phyloP scores from a whole-genome alignment of 2,329 filamentous ascomycete species.

The Nemania sp. region DNA sequence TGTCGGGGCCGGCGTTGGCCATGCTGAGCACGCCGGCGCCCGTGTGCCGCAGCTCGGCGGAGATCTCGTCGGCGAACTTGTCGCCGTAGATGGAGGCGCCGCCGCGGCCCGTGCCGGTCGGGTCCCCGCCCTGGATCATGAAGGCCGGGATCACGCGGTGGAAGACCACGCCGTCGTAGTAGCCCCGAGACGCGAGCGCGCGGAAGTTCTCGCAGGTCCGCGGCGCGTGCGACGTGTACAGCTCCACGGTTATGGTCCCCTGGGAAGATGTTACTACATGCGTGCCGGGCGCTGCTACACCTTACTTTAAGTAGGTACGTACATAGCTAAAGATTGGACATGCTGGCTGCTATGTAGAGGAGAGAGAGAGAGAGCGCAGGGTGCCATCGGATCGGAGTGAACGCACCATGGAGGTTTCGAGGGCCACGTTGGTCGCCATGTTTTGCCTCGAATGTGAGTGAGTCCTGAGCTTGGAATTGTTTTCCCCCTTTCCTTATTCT shows the following conservation, averaged over 20 bases:
- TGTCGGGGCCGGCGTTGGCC: constrained; percentile 92
- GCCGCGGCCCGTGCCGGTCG: constrained; percentile 89
- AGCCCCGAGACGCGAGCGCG: constrained; percentile 77
- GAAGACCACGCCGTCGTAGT: constrained; percentile 86
- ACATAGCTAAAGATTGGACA: too few relatives aligned
- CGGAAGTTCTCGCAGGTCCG: constrained; percentile 88
- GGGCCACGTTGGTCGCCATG: constrained; percentile 75
- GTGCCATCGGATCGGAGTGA: neutral
- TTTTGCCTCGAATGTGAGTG: constrained; percentile 42
- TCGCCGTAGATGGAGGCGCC: constrained; percentile 89
- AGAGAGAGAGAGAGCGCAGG: neutral
- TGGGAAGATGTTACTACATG: constrained; percentile 43
- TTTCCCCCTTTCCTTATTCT: neutral
- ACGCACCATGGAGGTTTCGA: constrained; percentile 84
- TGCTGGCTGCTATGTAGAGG: neutral
- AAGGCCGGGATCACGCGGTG: constrained; percentile 95
- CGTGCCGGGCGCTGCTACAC: too few relatives aligned
- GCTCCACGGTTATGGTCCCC: constrained; percentile 85
- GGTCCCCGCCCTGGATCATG: constrained; percentile 95
- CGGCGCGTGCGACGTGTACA: constrained; percentile 88
- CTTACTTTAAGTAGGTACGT: too few relatives aligned
- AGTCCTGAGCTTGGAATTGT: neutral
- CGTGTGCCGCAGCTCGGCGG: constrained; percentile 78
- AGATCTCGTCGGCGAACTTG: constrained; percentile 93
- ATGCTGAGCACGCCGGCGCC: constrained; percentile 93